A percentile compares a stretch with the other conserved stretches of the same genome.
These are phyloP conservation scores for Vigna trinervia DNA, from an alignment of 306 rosid species.

Conservation along the genomic window DNA sequence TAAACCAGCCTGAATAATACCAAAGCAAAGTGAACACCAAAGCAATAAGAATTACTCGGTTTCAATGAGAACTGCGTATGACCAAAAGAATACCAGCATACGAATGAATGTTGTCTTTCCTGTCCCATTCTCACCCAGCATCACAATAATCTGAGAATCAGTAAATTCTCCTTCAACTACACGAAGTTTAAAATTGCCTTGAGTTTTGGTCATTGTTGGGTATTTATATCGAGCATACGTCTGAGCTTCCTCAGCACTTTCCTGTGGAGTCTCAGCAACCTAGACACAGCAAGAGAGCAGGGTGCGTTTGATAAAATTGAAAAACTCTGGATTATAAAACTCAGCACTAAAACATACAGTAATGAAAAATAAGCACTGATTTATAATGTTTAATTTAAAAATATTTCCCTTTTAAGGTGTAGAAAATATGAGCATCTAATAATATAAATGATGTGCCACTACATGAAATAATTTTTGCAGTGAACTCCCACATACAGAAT, in stretches of 20 bases:
- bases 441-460: constrained; percentile 16
- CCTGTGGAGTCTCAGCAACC: constrained; percentile 99
- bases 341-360: constrained; percentile 20
- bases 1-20: constrained; percentile 82
- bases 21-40: constrained; percentile 15
- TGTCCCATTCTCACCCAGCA: constrained; percentile 99
- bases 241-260: constrained; percentile 88
- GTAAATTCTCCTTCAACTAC: constrained; percentile 95
- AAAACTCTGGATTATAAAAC: background rate
- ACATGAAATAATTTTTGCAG: background rate
- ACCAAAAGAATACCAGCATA: constrained; percentile 81
- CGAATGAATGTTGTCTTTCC: constrained; percentile 99
- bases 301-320: background rate
- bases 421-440: background rate
- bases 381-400: background rate
- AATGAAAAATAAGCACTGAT: constrained; percentile 6
- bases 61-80: constrained; percentile 31
- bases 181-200: constrained; percentile 84
- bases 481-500: background rate
- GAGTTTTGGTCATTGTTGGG: constrained; percentile 92
- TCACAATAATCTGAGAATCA: constrained; percentile 97
- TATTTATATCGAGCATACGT: constrained; percentile 92
- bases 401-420: background rate
- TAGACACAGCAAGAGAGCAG: constrained; percentile 47
- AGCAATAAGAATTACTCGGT: background rate